phyloP scores from a whole-genome alignment of 345 rosid species.

The Erucastrum elatum region DNA sequence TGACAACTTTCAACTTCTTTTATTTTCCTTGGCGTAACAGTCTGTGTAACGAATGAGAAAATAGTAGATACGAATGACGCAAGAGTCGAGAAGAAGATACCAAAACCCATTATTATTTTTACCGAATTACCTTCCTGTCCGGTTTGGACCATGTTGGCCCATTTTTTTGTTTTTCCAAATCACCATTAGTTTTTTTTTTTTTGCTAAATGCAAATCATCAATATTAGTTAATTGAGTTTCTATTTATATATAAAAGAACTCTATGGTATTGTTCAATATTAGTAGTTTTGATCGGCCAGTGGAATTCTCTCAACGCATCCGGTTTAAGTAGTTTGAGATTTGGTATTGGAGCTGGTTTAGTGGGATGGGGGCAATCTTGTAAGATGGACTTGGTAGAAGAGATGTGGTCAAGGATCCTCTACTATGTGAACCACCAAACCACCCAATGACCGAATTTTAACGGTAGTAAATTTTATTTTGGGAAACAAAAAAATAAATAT shows the following conservation, averaged over 20 bases:
- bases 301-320: not conserved
- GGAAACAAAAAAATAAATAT: constrained; percentile 19
- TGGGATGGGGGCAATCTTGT: constrained; percentile 6
- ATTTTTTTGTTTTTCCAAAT: not conserved
- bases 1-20: constrained; percentile 23
- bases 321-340: not conserved
- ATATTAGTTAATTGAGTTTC: too few species aligned
- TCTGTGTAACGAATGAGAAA: constrained; percentile 19
- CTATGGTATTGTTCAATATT: too few species aligned
- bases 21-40: constrained; percentile 28
- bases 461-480: constrained; percentile 19
- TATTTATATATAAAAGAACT: too few species aligned
- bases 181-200: not conserved
- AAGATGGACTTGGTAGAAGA: constrained; percentile 1
- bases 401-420: constrained; percentile 37
- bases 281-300: not conserved
- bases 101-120: not conserved
- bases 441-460: constrained; percentile 34
- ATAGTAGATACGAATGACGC: constrained; percentile 25
- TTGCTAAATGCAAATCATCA: too few species aligned
- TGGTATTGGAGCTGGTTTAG: constrained; percentile 1
- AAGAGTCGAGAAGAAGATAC: constrained; percentile 32
- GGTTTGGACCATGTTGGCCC: not conserved
- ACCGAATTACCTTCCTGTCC: constrained; percentile 13
- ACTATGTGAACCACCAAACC: constrained; percentile 31